Evolutionary conservation across 2,329 filamentous ascomycete species (phyloP).

Genomic region (Gnomoniopsis sp.): DNA sequence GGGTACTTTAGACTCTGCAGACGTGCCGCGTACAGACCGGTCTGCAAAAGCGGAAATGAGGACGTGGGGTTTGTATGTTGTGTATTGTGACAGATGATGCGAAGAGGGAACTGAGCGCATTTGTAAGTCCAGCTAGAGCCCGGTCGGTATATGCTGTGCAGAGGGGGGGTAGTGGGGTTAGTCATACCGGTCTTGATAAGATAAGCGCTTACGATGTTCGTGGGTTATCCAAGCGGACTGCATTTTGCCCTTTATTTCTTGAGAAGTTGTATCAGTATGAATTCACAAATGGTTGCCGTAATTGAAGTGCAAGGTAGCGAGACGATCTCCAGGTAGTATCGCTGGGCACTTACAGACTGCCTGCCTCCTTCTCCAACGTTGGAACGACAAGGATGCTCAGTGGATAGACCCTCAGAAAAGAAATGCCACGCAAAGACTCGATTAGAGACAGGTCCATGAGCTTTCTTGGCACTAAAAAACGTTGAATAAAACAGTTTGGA

Average conservation of each 20-base stretch:
- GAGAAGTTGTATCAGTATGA: background rate
- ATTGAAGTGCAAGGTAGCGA: background rate
- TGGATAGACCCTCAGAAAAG: too few relatives aligned
- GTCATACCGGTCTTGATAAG: constrained; percentile 13
- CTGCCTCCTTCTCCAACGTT: too few relatives aligned
- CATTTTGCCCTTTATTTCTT: background rate
- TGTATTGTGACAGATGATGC: background rate
- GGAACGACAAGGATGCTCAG: too few relatives aligned
- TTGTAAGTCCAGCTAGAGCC: background rate
- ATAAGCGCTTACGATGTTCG: constrained; percentile 1
- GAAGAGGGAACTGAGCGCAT: background rate
- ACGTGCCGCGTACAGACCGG: background rate
- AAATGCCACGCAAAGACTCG: too few relatives aligned
- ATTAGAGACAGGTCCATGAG: too few relatives aligned
- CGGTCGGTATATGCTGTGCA: constrained; percentile 2
- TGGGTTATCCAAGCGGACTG: background rate
- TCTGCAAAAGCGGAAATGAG: background rate
- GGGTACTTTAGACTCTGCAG: constrained; percentile 3
- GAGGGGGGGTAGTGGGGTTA: constrained; percentile 7
- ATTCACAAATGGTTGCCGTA: background rate
- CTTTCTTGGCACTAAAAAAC: background rate
- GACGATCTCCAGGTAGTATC: background rate
- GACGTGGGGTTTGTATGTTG: constrained; percentile 4
- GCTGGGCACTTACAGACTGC: background rate
- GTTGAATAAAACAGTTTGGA: background rate